Evolutionary conservation across 1,284 basidiomycete genomes (phyloP).

Genomic region (Naganishia sp.): DNA sequence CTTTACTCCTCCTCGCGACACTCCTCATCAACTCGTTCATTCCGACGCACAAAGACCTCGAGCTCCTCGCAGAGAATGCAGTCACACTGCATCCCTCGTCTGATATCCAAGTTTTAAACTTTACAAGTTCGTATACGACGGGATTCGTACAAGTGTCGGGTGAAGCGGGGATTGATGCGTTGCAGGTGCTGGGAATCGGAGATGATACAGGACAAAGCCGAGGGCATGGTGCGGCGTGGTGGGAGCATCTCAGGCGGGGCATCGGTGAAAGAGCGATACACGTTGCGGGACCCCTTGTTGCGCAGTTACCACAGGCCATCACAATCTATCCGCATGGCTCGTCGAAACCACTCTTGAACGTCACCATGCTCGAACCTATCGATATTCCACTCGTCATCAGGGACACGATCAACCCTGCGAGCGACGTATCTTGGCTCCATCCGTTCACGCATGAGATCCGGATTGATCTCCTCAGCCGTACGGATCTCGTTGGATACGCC

Average conservation of each 20-base stretch:
- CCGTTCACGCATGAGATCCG: conserved; percentile 26
- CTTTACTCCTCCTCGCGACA: conserved; percentile 38
- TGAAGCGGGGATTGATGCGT: conserved; percentile 46
- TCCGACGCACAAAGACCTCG: conserved; percentile 40
- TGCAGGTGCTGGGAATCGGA: conserved; percentile 42
- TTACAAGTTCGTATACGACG: conserved; percentile 43
- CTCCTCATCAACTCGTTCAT: conserved; percentile 44
- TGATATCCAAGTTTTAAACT: conserved; percentile 44
- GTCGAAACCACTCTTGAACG: conserved; percentile 37
- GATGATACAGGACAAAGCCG: conserved; percentile 7
- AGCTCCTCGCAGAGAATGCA: conserved; percentile 23
- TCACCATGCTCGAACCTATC: conserved; percentile 37
- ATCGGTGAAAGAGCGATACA: conserved; percentile 17
- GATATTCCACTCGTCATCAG: conserved; percentile 39
- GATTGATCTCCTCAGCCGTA: conserved; percentile 30
- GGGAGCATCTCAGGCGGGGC: conserved; percentile 42
- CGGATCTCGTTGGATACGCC: conserved; percentile 43
- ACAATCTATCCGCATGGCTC: conserved; percentile 4
- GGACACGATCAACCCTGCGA: neutral
- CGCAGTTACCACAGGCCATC: neutral
- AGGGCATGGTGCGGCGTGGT: conserved; percentile 44
- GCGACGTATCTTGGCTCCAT: neutral
- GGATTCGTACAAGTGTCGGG: conserved; percentile 46
- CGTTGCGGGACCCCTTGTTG: conserved; percentile 12
- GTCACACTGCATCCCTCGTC: conserved; percentile 41